Evolutionary conservation across 148 eudicot species (phyloP), one percentile per base, ranked within the genome.

Genomic region (Talinum fruticosum): DNA sequence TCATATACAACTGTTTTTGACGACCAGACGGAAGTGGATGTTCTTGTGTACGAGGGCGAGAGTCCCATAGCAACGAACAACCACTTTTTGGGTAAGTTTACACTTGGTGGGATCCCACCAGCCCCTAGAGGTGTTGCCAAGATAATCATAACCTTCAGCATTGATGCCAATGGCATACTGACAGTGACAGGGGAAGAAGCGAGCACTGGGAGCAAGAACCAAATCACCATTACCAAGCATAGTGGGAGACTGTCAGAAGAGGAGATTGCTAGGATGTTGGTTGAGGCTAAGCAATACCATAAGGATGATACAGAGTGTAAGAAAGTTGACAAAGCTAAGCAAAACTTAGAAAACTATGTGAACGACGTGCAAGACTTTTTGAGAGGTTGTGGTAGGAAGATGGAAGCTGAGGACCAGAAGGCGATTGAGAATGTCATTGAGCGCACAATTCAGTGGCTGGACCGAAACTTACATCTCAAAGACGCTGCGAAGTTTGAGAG

Each of bases 221-320:
- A 34, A 36, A 68, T 68, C 38, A 77, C 73, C 3, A 53, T 77
- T 0, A 77, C 79, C 0, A 36, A 77, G 36, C 72, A 49, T 2
- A 16, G 73, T 51, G 79, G 73, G 30, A 37, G 79, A 66, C 72
- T 77, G 6, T 68, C 79, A 6, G 36, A 33, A 33, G 45, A 32
- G 26, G 81, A 79, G 10, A 45, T 78, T 10, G 33, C 75, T 6
- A 81, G 78, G 83, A 53, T 81, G 83, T 5, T 41, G 47, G 47
- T 1, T 1, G 47, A 7, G 12, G 79, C 79, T 2, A 23, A 35
- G 35, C 21, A 69, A 13, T 77, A 23, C 49, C 51, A 15, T 51
- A 64, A 24, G 34, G 35, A 51, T 5, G 79, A 69, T 23, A 45
- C 34, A 35, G 26, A 35, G 36, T 35, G 28, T 21, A 15, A 1